Conservation (phyloP, 148 eudicot genomes). For the Fallopia convolvulus region DNA sequence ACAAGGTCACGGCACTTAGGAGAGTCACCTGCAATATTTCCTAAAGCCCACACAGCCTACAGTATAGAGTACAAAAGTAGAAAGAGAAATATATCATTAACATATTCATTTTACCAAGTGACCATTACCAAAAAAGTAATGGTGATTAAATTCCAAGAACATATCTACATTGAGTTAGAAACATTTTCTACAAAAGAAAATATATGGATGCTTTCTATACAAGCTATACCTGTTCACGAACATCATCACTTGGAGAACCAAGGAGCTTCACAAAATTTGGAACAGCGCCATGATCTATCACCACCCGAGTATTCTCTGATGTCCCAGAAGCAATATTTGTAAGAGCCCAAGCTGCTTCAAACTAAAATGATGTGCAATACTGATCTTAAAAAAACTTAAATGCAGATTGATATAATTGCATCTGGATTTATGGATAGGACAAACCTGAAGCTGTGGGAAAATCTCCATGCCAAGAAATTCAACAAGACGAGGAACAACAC, state of each 20-base stretch:
- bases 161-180: too few species aligned
- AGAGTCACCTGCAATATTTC: conserved; percentile 15
- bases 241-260: not conserved
- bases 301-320: too few species aligned
- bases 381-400: too few species aligned
- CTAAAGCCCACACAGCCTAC: conserved; percentile 13
- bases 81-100: not conserved
- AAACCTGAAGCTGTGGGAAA: conserved; percentile 70
- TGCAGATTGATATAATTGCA: too few species aligned
- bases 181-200: not conserved
- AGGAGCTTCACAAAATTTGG: not conserved
- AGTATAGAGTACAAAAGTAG: not conserved
- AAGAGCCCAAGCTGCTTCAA: too few species aligned
- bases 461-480: conserved; percentile 69
- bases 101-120: not conserved
- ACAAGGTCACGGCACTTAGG: conserved; percentile 12
- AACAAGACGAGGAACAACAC: conserved; percentile 72
- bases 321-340: too few species aligned
- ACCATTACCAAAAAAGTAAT: not conserved
- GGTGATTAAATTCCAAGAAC: not conserved
- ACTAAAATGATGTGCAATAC: too few species aligned
- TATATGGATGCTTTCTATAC: not conserved
- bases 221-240: not conserved
- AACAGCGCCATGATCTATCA: too few species aligned
- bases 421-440: not conserved